phyloP scores from a whole-genome alignment of 2,329 filamentous ascomycete genomes.

The Fusarium sp. region DNA sequence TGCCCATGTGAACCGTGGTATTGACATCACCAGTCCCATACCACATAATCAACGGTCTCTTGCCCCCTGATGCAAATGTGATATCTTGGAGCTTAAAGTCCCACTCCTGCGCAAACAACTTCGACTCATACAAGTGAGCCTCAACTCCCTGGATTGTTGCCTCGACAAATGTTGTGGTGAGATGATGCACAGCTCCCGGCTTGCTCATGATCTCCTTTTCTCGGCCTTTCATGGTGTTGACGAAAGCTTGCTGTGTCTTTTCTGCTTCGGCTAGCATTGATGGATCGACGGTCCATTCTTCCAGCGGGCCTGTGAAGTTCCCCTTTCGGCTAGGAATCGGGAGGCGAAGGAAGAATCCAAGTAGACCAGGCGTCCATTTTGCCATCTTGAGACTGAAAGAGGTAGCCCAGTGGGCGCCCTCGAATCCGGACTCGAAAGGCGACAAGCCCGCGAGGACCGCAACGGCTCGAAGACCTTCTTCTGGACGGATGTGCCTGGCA shows the following conservation, averaged over 20 bases:
- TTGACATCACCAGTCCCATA: constrained; percentile 13
- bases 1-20: constrained; percentile 18
- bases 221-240: background rate
- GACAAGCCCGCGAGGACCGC: constrained; percentile 6
- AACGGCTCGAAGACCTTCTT: constrained; percentile 13
- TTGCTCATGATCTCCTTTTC: constrained; percentile 11
- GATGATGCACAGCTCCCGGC: background rate
- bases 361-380: constrained; percentile 8
- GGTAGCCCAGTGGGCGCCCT: constrained; percentile 12
- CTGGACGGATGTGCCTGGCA: background rate
- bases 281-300: background rate
- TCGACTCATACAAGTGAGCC: constrained; percentile 1
- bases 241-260: background rate
- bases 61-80: constrained; percentile 1
- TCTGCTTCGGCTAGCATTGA: background rate
- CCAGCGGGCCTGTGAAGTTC: background rate
- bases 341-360: constrained; percentile 2
- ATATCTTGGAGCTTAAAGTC: constrained; percentile 16
- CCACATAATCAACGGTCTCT: constrained; percentile 6
- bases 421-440: constrained; percentile 4
- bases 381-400: constrained; percentile 4
- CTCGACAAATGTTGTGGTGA: constrained; percentile 3
- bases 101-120: constrained; percentile 2
- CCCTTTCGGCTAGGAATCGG: background rate
- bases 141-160: constrained; percentile 8